Conservation (phyloP, 768 basidiomycete species). For the Russula emetica region DNA sequence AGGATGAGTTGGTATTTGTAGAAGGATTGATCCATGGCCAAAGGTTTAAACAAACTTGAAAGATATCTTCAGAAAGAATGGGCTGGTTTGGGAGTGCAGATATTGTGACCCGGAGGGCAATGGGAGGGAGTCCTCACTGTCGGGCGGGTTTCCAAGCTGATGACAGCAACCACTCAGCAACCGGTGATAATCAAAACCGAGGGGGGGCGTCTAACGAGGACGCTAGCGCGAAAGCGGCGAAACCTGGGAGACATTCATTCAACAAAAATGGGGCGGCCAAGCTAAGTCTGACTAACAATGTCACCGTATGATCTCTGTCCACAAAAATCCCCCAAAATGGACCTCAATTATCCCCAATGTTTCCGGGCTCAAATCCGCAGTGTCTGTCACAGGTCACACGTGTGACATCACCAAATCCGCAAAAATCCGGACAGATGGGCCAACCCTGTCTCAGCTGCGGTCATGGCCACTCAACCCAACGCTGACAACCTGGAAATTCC, state of each 20-base stretch:
- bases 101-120: not conserved
- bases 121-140: not conserved
- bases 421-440: too few species aligned
- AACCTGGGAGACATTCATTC: not conserved
- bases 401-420: too few species aligned
- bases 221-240: not conserved
- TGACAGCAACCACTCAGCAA: not conserved
- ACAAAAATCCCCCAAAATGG: too few species aligned
- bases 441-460: too few species aligned
- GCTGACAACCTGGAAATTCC: not conserved
- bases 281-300: too few species aligned
- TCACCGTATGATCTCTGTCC: too few species aligned
- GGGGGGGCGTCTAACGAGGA: not conserved
- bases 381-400: too few species aligned
- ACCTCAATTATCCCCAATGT: too few species aligned
- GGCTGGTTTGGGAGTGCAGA: not conserved
- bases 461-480: not conserved
- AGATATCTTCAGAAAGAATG: slow-evolving; percentile 1
- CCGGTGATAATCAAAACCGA: not conserved
- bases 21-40: slow-evolving; percentile 25
- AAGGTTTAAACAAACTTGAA: not conserved
- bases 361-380: too few species aligned
- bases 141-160: not conserved
- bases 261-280: too few species aligned
- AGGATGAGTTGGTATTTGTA: slow-evolving; percentile 34